Base-by-base conservation (phyloP, 257 asterid genomes). In the Lantana camara region DNA sequence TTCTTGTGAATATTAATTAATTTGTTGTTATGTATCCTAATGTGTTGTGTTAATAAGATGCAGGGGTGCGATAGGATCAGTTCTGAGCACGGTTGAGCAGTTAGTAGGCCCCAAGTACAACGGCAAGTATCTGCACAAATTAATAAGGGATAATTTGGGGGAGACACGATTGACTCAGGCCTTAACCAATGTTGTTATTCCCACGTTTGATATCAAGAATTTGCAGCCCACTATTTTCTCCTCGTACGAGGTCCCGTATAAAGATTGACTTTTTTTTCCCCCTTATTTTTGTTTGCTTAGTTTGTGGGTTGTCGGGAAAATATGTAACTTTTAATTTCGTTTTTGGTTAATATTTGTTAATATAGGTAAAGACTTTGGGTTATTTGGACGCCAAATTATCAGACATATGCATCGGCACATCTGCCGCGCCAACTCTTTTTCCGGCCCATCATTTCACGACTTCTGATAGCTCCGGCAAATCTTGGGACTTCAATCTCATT, bases 381-480 rank as follows among this genome's bases (percentile, higher is more conserved):
- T 42, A 62, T 8, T 34, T 73, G 82, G 74, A 85, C 61, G 94
- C 85, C 19, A 42, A 63, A 4, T 38, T 85, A 53, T 78, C 90
- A 0, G 94, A 85, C 40, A 80, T 85, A 70, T 76, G 88, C 81
- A 83, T 85, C 12, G 76, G 81, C 66, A 83, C 90, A 13, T 76
- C 88, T 1, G 89, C 89, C 14, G 92, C 92, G 9, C 92, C 92
- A 10, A 82, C 89, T 7, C 41, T 1, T 23, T 58, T 85, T 5
- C 94, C 94, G 27, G 83, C 94, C 17, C 82, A 83, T 70, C 53
- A 76, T 48, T 85, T 85, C 67, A 67, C 77, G 5, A 80, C 67
- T 35, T 1, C 52, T 21, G 90, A 74, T 13, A 54, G 15, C 37
- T 60, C 79, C 17, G 81, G 79, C 53, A 74, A 82, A 16, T 2